These are phyloP conservation scores for Hericium coralloides DNA, from an alignment of 768 basidiomycete genomes.

Conservation along the genomic window DNA sequence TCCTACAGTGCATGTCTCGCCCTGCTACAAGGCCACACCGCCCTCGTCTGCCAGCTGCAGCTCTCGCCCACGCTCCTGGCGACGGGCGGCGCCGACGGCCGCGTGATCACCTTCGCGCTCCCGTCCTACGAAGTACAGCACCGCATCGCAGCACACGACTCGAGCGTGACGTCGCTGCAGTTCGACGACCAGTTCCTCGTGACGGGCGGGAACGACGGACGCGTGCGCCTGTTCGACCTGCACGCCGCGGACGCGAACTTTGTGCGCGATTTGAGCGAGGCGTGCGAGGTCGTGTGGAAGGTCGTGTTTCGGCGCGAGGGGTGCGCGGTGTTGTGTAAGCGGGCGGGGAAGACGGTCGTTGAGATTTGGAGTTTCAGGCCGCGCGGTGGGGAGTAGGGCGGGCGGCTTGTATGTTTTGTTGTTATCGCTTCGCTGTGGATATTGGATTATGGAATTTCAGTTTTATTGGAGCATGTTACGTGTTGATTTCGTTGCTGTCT, in stretches of 20 bases:
- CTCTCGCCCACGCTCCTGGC: conserved; percentile 66
- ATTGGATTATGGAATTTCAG: too few relatives aligned
- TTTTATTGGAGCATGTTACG: too few relatives aligned
- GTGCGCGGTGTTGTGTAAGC: conserved; percentile 74
- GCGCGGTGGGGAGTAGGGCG: conserved; percentile 17
- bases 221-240: conserved; percentile 66
- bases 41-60: conserved; percentile 13
- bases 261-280: conserved; percentile 71
- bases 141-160: conserved; percentile 82
- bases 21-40: conserved; percentile 13
- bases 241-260: conserved; percentile 41
- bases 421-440: too few relatives aligned
- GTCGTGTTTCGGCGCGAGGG: conserved; percentile 64
- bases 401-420: too few relatives aligned
- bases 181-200: conserved; percentile 78
- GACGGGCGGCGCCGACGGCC: conserved; percentile 85
- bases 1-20: conserved; percentile 9
- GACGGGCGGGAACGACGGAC: conserved; percentile 79
- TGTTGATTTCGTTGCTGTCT: too few relatives aligned
- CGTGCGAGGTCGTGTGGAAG: conserved; percentile 83
- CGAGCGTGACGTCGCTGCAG: conserved; percentile 80
- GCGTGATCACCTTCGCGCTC: conserved; percentile 55
- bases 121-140: conserved; percentile 29
- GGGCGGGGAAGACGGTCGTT: conserved; percentile 74
- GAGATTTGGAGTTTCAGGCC: conserved; percentile 78